Evolutionary conservation across 2,329 filamentous ascomycete species (phyloP), one percentile per base, ranked within the genome.

Genomic region (Xylaria hypoxylon): DNA sequence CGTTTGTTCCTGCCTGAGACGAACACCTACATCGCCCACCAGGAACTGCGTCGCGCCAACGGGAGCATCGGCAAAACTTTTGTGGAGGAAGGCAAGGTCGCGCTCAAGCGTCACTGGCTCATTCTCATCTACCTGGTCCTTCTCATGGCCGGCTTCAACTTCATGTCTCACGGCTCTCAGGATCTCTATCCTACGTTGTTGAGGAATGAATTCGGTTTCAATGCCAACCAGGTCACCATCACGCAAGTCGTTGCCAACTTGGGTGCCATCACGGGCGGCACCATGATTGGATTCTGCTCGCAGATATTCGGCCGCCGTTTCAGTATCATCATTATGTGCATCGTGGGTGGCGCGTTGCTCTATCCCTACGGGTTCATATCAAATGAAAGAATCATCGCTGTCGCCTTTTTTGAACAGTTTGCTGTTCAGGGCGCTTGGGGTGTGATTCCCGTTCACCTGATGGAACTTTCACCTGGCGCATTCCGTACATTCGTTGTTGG

Each of bases 111-210:
- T 11, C 92, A 97, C 79, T 97, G 94, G 94, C 70, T 93, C 15
- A 79, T 96, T 2, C 83, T 97, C 62, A 82, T 89, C 40, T 97
- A 97, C 79, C 83, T 97, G 64, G 92, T 97, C 6, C 82, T 97
- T 22, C 83, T 97, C 44, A 96, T 96, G 92, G 90, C 92, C 1
- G 93, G 93, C 3, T 96, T 97, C 83, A 97, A 96, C 80, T 96
- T 96, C 76, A 94, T 96, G 91, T 92, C 89, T 19, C 92, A 94
- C 76, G 92, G 92, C 60, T 91, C 88, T 24, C 79, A 92, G 77
- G 86, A 88, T 71, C 76, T 89, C 31, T 89, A 89, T 71, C 87
- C 87, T 2, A 88, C 86, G 22, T 84, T 89, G 84, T 76, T 89
- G 26, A 77, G 81, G 69, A 87, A 85, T 71, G 85, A 89, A 76